phyloP scores from a whole-genome alignment of 495 filamentous ascomycete species.

The Penicillium angulare region DNA sequence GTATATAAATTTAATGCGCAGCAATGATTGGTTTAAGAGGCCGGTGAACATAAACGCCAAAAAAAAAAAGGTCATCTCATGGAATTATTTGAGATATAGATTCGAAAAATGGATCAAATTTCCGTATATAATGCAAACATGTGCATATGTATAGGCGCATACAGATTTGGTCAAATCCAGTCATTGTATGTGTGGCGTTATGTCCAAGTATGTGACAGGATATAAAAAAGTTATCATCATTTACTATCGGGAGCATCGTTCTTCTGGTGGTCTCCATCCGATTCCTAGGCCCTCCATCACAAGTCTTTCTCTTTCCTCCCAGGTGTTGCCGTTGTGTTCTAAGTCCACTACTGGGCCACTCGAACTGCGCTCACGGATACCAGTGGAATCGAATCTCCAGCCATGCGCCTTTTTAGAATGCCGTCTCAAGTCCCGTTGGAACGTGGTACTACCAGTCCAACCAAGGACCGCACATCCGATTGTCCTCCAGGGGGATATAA shows the following conservation, averaged over 20 bases:
- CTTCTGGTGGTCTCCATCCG: constrained; percentile 67
- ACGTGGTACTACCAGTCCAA: constrained; percentile 88
- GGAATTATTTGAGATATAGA: no score
- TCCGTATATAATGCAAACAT: no score
- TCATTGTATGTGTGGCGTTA: no score
- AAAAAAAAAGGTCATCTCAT: no score
- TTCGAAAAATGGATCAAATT: no score
- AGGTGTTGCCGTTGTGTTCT: constrained; percentile 53
- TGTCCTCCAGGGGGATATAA: constrained; percentile 84
- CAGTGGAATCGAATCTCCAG: constrained; percentile 91
- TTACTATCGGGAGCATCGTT: constrained; percentile 64
- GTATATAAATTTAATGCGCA: no score
- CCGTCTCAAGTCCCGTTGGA: constrained; percentile 79
- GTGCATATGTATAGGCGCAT: no score
- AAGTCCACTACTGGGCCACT: constrained; percentile 67
- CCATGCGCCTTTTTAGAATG: constrained; percentile 70
- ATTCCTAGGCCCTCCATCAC: constrained; percentile 80
- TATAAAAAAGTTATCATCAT: neutral
- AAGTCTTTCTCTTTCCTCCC: constrained; percentile 70
- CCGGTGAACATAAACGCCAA: no score
- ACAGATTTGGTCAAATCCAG: no score
- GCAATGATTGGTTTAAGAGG: no score
- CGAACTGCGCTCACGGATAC: constrained; percentile 64
- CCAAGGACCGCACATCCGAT: constrained; percentile 84
- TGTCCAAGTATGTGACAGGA: neutral